Evolutionary conservation across 2,329 filamentous ascomycete species (phyloP).

Genomic region (Cytospora chrysosperma): DNA sequence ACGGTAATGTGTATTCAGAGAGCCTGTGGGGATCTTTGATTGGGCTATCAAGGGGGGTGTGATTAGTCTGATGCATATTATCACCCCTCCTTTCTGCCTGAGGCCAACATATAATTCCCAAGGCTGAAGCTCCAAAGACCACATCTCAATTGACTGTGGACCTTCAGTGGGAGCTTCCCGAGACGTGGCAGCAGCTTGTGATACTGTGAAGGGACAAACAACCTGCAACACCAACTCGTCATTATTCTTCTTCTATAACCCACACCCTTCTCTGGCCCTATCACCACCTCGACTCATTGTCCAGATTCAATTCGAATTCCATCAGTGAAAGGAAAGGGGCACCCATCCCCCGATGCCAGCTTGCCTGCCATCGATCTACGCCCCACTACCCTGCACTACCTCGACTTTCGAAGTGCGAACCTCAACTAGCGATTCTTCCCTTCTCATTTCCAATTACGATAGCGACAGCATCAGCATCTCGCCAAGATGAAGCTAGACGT

Average conservation of each 20-base stretch:
- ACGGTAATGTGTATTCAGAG: neutral
- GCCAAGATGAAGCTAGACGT: slow-evolving; percentile 32
- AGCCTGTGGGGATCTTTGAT: neutral
- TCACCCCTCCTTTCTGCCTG: slow-evolving; percentile 13
- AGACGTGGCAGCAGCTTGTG: slow-evolving; percentile 19
- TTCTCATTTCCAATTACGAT: neutral
- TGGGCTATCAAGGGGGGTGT: neutral
- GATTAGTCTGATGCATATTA: no score
- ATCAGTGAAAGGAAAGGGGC: neutral
- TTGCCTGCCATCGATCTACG: slow-evolving; percentile 10
- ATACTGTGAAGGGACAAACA: slow-evolving; percentile 6
- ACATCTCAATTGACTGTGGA: slow-evolving; percentile 23
- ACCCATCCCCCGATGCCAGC: slow-evolving; percentile 10
- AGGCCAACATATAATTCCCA: slow-evolving; percentile 4
- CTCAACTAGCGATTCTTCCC: slow-evolving; percentile 7
- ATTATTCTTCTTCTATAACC: slow-evolving; percentile 3
- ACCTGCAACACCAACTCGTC: slow-evolving; percentile 8
- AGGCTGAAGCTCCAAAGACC: slow-evolving; percentile 24
- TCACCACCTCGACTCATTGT: neutral
- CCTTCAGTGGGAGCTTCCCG: slow-evolving; percentile 13
- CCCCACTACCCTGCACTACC: slow-evolving; percentile 15
- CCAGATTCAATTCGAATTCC: neutral
- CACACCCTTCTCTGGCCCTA: neutral
- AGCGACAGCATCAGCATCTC: slow-evolving; percentile 6
- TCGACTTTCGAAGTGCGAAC: neutral